Base-by-base conservation (phyloP, 1,139 yeast species). In the Suhomyces yuchorum region DNA sequence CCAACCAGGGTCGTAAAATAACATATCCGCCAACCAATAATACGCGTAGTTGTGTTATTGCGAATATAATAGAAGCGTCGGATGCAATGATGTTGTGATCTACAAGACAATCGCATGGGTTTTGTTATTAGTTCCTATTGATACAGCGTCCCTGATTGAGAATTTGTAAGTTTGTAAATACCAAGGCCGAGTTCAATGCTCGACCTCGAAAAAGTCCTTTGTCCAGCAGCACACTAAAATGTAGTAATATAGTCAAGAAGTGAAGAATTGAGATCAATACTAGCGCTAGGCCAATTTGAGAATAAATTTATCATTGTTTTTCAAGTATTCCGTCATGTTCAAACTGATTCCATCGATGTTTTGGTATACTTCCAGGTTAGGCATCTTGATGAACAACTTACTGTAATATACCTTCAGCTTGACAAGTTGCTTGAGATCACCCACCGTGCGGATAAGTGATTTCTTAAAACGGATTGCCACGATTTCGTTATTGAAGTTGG, bases 381-480 rank as follows among this genome's bases (percentile, higher is more conserved):
- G 68, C 38, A 67, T 53, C 42, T 63, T 61, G 37, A 71, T 65
- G 45, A 56, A 65, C 43, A 72, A 58, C 38, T 63, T 64, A 19
- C 55, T 60, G 49, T 60, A 70, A 32, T 58, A 60, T 6, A 68
- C 51, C 53, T 66, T 68, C 44, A 60, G 64, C 40, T 59, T 59
- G 7, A 72, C 51, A 34, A 63, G 48, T 11, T 49, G 52, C 52
- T 71, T 72, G 48, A 73, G 65, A 28, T 65, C 71, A 6, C 56
- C 58, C 2, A 67, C 48, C 4, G 62, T 56, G 20, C 56, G 54
- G 15, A 71, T 57, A 37, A 62, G 65, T 14, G 55, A 44, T 50
- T 67, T 67, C 43, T 62, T 59, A 19, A 71, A 49, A 32, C 65
- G 62, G 8, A 70, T 49, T 2, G 70, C 67, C 11, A 71, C 50